Conservation (phyloP, 2,329 filamentous ascomycete species). For the Diaporthe australafricana region DNA sequence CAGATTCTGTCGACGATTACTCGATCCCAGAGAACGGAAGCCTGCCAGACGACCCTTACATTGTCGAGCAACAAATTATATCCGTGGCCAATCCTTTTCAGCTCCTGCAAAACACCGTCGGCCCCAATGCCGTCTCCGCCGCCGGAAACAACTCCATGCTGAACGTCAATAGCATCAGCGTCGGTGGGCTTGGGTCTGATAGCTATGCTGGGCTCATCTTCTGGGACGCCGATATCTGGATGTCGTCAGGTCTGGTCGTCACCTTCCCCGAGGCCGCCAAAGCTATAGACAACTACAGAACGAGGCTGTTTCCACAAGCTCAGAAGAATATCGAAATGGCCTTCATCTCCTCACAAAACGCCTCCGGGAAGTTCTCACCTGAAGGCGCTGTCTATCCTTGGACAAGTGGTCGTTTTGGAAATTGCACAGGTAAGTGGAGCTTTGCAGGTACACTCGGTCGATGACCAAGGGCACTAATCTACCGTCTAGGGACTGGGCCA, state of each 20-base stretch:
- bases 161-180: constrained; percentile 41
- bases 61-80: constrained; percentile 65
- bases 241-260: constrained; percentile 27
- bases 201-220: constrained; percentile 34
- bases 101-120: constrained; percentile 63
- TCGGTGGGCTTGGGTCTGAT: constrained; percentile 45
- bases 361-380: constrained; percentile 49
- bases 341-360: constrained; percentile 55
- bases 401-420: constrained; percentile 34
- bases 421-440: constrained; percentile 21
- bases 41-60: constrained; percentile 66
- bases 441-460: no score
- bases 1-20: constrained; percentile 73
- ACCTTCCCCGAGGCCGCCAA: constrained; percentile 33
- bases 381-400: constrained; percentile 33
- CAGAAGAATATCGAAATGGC: constrained; percentile 34
- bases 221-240: constrained; percentile 38
- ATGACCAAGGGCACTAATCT: constrained; percentile 50
- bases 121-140: constrained; percentile 54
- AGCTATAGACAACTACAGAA: constrained; percentile 28
- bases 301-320: constrained; percentile 29
- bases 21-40: constrained; percentile 62
- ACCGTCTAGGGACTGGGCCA: constrained; percentile 46
- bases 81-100: constrained; percentile 67
- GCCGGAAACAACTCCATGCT: constrained; percentile 51